phyloP scores from a whole-genome alignment of 768 basidiomycete species.

The Tulasnella sp. region DNA sequence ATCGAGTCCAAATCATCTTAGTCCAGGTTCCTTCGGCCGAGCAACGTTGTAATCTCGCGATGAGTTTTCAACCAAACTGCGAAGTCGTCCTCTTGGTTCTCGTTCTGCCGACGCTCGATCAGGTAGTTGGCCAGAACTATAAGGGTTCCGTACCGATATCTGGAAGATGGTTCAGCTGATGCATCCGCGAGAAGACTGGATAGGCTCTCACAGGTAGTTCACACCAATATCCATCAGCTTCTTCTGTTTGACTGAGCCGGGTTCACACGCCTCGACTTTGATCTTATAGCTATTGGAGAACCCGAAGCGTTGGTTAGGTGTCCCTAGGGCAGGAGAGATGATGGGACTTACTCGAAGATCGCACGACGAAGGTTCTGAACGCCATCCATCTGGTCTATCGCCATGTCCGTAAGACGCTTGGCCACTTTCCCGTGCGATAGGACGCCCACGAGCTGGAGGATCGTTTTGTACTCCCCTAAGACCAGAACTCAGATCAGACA shows the following conservation, averaged over 20 bases:
- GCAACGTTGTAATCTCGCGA: conserved; percentile 57
- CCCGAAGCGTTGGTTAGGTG: neutral
- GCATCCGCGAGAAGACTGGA: conserved; percentile 31
- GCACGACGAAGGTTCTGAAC: conserved; percentile 96
- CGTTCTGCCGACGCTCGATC: conserved; percentile 50
- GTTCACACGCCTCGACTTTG: conserved; percentile 77
- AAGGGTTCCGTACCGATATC: conserved; percentile 67
- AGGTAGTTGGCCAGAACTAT: conserved; percentile 96
- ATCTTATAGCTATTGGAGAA: conserved; percentile 69
- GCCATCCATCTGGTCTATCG: conserved; percentile 84
- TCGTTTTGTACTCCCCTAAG: conserved; percentile 95
- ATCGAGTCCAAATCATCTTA: neutral
- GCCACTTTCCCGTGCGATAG: conserved; percentile 89
- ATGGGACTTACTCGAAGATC: conserved; percentile 74
- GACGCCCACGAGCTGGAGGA: conserved; percentile 88
- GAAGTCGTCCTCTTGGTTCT: conserved; percentile 48
- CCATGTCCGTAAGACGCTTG: conserved; percentile 82
- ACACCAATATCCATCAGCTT: conserved; percentile 71
- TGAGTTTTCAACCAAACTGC: conserved; percentile 78
- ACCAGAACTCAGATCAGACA: neutral
- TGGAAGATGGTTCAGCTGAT: neutral
- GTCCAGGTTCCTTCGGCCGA: conserved; percentile 19
- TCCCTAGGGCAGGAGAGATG: neutral
- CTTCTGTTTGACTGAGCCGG: conserved; percentile 68
- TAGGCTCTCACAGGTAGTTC: conserved; percentile 71